Percentiles rank a stretch among this genome's conserved stretches.
Conservation (phyloP, 495 filamentous ascomycete genomes). For the Eremomyces bilateralis region DNA sequence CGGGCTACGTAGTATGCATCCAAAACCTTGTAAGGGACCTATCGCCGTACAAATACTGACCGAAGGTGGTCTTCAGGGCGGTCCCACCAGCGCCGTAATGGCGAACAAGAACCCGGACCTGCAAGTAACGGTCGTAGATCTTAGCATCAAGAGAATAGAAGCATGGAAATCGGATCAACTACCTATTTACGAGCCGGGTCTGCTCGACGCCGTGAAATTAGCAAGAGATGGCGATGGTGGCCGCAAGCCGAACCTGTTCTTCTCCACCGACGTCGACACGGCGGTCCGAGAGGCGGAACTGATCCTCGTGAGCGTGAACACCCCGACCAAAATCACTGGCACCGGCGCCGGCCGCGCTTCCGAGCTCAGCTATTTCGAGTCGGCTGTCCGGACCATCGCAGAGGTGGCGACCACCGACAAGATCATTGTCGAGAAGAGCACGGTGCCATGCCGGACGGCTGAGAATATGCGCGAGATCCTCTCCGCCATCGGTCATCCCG, state of each 20-base stretch:
- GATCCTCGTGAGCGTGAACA: conserved; percentile 62
- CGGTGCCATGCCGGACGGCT: conserved; percentile 61
- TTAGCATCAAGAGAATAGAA: conserved; percentile 38
- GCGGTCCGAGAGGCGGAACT: conserved; percentile 48
- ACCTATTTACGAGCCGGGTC: conserved; percentile 57
- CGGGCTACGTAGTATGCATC: conserved; percentile 36
- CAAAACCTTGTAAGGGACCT: conserved; percentile 1
- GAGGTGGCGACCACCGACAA: conserved; percentile 38
- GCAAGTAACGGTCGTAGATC: conserved; percentile 48
- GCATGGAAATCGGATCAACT: conserved; percentile 53
- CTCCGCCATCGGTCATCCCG: conserved; percentile 41
- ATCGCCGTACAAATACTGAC: neutral
- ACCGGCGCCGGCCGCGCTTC: conserved; percentile 49
- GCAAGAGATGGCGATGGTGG: conserved; percentile 34
- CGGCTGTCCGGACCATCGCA: conserved; percentile 44
- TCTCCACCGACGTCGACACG: conserved; percentile 40
- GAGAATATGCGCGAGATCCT: conserved; percentile 47
- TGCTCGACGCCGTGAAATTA: conserved; percentile 41
- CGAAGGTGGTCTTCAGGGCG: conserved; percentile 25
- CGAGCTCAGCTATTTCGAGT: conserved; percentile 52
- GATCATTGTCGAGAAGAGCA: conserved; percentile 70
- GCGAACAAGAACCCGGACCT: conserved; percentile 49
- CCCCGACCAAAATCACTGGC: conserved; percentile 54
- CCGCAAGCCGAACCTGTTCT: conserved; percentile 41
- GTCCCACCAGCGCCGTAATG: conserved; percentile 54